Base-by-base conservation (phyloP, 306 rosid genomes). In the Elaeagnus macrophylla region DNA sequence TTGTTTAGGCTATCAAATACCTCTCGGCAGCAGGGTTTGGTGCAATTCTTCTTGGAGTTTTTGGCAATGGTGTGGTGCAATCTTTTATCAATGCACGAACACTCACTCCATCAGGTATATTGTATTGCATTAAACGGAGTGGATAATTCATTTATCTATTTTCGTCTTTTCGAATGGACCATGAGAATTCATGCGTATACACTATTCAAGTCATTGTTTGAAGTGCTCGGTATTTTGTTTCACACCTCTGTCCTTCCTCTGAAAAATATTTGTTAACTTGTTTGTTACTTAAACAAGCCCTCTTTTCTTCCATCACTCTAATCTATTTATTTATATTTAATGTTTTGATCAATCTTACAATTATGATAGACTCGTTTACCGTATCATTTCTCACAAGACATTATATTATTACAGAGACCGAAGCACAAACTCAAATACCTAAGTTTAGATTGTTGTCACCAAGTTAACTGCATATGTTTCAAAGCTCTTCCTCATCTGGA, bases 11-110 rank as follows among this genome's bases (percentile, higher is more conserved):
- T 62, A 87, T 80, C 80, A 84, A 87, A 64, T 80, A 79, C 86
- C 81, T 91, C 67, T 87, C 96, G 32, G 83, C 79, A 57, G 99
- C 89, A 58, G 96, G 96, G 64, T 91, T 91, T 82, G 99, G 96
- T 35, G 99, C 99, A 47, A 75, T 58, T 73, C 77, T 88, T 79
- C 96, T 91, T 53, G 99, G 83, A 48, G 75, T 84, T 69, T 91
- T 87, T 69, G 82, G 82, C 64, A 91, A 91, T 79, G 95, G 97
- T 62, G 80, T 70, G 86, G 93, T 89, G 75, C 95, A 85, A 64
- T 82, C 95, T 49, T 89, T 89, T 69, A 89, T 89, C 49, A 59
- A 72, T 76, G 97, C 95, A 7, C 75, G 76, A 11, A 89, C 97
- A 3, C 77, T 89, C 43, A 49, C 50, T 67, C 78, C 93, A 32